Evolutionary conservation across 2,329 filamentous ascomycete species (phyloP).

Genomic region (Cercospora berteroae): DNA sequence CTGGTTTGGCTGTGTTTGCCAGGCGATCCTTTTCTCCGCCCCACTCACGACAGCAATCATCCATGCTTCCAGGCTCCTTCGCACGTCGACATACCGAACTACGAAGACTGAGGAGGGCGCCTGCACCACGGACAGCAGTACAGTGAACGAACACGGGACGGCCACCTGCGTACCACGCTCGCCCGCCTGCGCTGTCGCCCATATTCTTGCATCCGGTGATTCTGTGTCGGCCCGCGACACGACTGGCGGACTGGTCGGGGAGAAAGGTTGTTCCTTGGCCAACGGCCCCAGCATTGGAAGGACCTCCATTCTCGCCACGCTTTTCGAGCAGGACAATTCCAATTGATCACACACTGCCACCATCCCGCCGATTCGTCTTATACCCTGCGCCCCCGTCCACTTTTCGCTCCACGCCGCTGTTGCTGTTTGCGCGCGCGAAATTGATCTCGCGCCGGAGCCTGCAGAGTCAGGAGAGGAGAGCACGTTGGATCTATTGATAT

Average conservation of each 20-base stretch:
- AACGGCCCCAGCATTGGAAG: background rate
- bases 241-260: background rate
- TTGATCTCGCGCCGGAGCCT: background rate
- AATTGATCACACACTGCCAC: background rate
- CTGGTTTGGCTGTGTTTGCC: background rate
- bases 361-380: background rate
- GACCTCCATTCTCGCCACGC: too few relatives aligned
- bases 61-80: constrained; percentile 7
- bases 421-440: background rate
- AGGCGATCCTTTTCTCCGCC: background rate
- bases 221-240: background rate
- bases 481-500: constrained; percentile 7
- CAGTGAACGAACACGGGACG: background rate
- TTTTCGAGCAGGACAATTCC: background rate
- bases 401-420: constrained; percentile 5
- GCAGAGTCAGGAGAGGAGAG: background rate
- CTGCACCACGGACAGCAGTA: background rate
- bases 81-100: constrained; percentile 10
- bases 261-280: constrained; percentile 1
- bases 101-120: constrained; percentile 7
- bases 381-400: background rate
- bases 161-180: background rate
- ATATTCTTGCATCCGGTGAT: background rate
- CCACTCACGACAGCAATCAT: constrained; percentile 1
- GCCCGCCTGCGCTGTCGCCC: background rate